These are phyloP conservation scores for Mychonastes homosphaera DNA, from an alignment of 139 green algal species.

Conservation along the genomic window DNA sequence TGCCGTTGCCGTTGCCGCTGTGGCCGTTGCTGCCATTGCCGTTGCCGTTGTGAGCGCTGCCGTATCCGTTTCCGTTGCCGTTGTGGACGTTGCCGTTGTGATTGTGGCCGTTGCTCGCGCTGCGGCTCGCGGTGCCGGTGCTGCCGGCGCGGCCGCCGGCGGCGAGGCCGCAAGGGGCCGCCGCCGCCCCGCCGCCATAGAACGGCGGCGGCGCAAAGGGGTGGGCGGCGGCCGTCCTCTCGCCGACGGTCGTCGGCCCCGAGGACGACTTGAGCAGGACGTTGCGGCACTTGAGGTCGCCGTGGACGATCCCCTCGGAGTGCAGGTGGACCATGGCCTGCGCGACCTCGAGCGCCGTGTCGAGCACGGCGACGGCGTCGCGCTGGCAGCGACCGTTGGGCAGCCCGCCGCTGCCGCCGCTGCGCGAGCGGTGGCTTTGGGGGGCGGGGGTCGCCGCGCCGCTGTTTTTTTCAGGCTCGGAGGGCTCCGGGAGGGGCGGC, in stretches of 20 bases:
- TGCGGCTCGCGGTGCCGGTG: not conserved
- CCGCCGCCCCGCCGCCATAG: no score
- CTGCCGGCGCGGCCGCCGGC: not conserved
- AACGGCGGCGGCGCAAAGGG: no score
- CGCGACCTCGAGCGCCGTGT: constrained; percentile 30
- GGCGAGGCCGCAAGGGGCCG: no score
- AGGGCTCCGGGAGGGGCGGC: not conserved
- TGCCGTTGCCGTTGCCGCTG: no score
- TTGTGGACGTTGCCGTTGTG: no score
- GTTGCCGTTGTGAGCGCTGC: no score
- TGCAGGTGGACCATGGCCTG: constrained; percentile 34
- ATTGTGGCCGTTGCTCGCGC: not conserved
- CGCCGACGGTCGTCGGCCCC: no score
- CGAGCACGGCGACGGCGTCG: constrained; percentile 16
- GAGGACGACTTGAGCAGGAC: constrained; percentile 25
- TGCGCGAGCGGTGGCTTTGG: not conserved
- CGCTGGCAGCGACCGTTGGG: not conserved
- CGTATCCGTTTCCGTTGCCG: no score
- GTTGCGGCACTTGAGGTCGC: constrained; percentile 32
- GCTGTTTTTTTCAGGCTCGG: not conserved
- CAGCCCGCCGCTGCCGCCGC: constrained; percentile 1
- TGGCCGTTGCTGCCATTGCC: no score
- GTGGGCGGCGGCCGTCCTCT: not conserved
- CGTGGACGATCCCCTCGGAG: constrained; percentile 31
- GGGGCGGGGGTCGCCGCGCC: not conserved